Evolutionary conservation across 352 stramenopile species (phyloP).

Genomic region (Globisporangium paddicum): DNA sequence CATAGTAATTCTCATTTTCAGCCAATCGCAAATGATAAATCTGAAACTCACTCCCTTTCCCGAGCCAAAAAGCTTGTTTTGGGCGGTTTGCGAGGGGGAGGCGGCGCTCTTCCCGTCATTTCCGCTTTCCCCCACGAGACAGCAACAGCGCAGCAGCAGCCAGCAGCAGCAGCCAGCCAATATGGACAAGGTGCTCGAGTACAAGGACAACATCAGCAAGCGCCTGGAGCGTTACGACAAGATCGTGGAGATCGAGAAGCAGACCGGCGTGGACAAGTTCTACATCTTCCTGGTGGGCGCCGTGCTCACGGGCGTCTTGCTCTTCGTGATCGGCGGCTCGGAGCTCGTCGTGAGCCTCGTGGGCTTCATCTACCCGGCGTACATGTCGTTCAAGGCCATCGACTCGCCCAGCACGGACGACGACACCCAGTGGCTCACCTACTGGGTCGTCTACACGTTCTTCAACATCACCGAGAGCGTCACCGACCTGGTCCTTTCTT

Average conservation of each 20-base stretch:
- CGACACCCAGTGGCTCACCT: conserved; percentile 88
- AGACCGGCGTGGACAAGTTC: conserved; percentile 86
- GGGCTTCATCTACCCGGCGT: conserved; percentile 86
- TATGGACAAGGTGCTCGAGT: conserved; percentile 83
- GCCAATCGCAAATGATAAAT: neutral
- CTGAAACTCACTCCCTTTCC: neutral
- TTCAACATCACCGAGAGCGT: conserved; percentile 94
- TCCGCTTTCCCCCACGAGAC: conserved; percentile 31
- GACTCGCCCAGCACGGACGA: conserved; percentile 64
- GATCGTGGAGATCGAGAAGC: conserved; percentile 80
- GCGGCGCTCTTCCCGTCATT: conserved; percentile 22
- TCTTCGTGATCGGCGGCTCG: conserved; percentile 78
- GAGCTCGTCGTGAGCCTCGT: conserved; percentile 78
- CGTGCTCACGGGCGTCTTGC: conserved; percentile 48
- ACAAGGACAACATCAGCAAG: conserved; percentile 80
- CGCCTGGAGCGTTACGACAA: conserved; percentile 81
- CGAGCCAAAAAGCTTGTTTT: neutral
- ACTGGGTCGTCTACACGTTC: conserved; percentile 95
- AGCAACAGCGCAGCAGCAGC: conserved; percentile 15
- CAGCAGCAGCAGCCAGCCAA: neutral
- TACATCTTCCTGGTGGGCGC: conserved; percentile 66
- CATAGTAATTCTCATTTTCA: neutral
- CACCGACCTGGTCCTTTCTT: conserved; percentile 78
- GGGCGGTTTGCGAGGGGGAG: neutral
- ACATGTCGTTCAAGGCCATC: conserved; percentile 88